phyloP scores from a whole-genome alignment of 352 stramenopile genomes.

The Globisporangium emineosum region DNA sequence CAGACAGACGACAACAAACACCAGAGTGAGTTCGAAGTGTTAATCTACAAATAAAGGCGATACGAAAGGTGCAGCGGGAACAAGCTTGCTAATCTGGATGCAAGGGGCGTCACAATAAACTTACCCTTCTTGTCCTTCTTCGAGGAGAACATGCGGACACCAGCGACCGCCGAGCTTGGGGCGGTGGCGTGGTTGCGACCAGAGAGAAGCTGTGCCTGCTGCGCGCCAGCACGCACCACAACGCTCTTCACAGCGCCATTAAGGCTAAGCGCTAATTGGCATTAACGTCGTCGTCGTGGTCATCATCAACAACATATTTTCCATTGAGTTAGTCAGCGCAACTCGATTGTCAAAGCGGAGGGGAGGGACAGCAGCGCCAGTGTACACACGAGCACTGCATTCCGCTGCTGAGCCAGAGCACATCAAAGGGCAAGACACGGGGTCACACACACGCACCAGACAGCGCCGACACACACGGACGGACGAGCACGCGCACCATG shows the following conservation, averaged over 20 bases:
- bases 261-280: constrained; percentile 17
- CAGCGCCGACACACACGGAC: constrained; percentile 41
- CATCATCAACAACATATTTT: background rate
- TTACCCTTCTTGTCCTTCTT: constrained; percentile 60
- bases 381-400: background rate
- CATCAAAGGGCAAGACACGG: background rate
- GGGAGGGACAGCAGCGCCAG: background rate
- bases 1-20: background rate
- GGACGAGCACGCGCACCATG: constrained; percentile 75
- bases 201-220: constrained; percentile 18
- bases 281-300: background rate
- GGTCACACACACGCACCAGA: background rate
- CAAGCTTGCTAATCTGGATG: too few species aligned
- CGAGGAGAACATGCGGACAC: constrained; percentile 34
- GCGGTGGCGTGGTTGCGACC: constrained; percentile 5
- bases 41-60: background rate
- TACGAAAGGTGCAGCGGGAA: background rate
- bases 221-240: constrained; percentile 20
- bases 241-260: constrained; percentile 20
- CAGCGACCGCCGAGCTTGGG: constrained; percentile 4
- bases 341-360: background rate
- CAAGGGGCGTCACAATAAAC: background rate
- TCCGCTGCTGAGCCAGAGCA: background rate
- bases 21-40: background rate
- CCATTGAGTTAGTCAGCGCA: background rate